phyloP scores from a whole-genome alignment of 306 rosid genomes.

The Lathyrus aphaca region DNA sequence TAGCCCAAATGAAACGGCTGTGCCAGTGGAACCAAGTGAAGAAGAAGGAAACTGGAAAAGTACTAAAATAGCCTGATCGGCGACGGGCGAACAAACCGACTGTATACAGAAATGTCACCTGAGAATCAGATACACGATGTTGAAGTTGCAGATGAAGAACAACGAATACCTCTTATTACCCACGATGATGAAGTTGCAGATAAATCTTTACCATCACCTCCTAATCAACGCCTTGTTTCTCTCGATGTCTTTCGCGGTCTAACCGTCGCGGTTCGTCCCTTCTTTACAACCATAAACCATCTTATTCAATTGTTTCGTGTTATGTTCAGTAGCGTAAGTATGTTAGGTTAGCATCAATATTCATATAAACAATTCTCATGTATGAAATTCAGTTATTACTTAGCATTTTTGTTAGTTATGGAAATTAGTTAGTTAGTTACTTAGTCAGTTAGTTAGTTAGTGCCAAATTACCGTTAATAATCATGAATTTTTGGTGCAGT shows the following conservation, averaged over 20 bases:
- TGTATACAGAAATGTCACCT: slow-evolving; percentile 43
- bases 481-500: slow-evolving; percentile 39
- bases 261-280: slow-evolving; percentile 63
- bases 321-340: background rate
- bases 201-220: slow-evolving; percentile 36
- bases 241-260: slow-evolving; percentile 87
- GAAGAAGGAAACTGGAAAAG: background rate
- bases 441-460: background rate
- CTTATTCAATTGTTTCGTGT: background rate
- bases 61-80: background rate
- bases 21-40: background rate
- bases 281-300: background rate
- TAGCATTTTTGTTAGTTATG: background rate
- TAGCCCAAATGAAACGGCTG: too few species aligned
- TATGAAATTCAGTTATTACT: background rate
- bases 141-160: slow-evolving; percentile 42
- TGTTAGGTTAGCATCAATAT: background rate
- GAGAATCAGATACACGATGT: slow-evolving; percentile 38
- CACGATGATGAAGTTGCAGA: slow-evolving; percentile 31
- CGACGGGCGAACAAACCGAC: background rate
- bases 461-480: background rate
- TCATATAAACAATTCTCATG: background rate
- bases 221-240: slow-evolving; percentile 68
- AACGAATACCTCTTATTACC: slow-evolving; percentile 42
- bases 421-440: background rate